phyloP scores from a whole-genome alignment of 202 grass and related monocot species.

The Dendrocalamus latiflorus region DNA sequence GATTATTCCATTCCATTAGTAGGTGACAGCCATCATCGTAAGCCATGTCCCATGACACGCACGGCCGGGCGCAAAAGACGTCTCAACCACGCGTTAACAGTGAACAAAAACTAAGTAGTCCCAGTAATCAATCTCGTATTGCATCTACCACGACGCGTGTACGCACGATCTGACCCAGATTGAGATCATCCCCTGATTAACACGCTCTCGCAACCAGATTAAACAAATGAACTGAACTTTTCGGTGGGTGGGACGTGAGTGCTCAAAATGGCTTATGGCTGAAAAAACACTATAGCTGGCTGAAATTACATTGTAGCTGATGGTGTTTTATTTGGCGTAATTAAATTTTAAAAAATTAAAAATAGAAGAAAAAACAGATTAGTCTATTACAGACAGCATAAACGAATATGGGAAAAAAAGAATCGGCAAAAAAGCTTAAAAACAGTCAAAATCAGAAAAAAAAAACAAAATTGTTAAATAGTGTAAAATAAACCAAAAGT shows the following conservation, averaged over 20 bases:
- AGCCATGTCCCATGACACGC: neutral
- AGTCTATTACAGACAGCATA: no score
- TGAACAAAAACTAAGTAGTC: neutral
- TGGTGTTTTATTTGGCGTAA: no score
- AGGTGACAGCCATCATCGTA: neutral
- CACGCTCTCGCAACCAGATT: neutral
- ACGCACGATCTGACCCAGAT: neutral
- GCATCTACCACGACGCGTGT: neutral
- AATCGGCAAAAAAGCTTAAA: no score
- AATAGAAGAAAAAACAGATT: no score
- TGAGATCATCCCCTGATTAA: neutral
- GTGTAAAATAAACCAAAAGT: no score
- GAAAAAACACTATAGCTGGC: no score
- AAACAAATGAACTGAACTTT: neutral
- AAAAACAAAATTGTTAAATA: no score
- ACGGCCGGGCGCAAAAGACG: neutral
- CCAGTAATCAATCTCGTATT: neutral
- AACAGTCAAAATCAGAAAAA: no score
- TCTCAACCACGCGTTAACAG: neutral
- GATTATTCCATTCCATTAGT: neutral
- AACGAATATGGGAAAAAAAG: no score
- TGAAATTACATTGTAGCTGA: no score
- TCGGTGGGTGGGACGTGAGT: conserved; percentile 1
- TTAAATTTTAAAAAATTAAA: no score
- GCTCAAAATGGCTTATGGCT: no score